Evolutionary conservation across 768 basidiomycete species (phyloP).

Genomic region (Coprinopsis sp.): DNA sequence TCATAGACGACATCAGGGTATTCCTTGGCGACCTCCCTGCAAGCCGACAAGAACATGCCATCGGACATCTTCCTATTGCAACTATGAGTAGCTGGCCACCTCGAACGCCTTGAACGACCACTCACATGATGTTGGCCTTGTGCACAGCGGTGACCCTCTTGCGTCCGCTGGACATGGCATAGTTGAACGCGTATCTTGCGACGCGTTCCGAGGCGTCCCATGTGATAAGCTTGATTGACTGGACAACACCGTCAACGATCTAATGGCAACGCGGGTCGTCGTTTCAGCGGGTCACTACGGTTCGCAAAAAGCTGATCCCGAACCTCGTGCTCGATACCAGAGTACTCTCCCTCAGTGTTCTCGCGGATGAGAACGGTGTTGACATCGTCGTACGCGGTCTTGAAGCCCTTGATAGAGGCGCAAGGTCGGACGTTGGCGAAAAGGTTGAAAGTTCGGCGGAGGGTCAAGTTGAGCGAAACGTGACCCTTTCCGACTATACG

Average conservation of each 20-base stretch:
- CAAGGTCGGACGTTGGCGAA: slow-evolving; percentile 99
- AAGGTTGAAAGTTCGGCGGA: slow-evolving; percentile 95
- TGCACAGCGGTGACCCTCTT: slow-evolving; percentile 97
- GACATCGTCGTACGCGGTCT: slow-evolving; percentile 97
- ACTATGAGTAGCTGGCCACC: slow-evolving; percentile 3
- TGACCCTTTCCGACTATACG: slow-evolving; percentile 92
- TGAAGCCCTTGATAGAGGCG: slow-evolving; percentile 91
- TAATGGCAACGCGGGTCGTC: too few relatives aligned
- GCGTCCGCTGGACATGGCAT: slow-evolving; percentile 83
- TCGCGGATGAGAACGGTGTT: slow-evolving; percentile 98
- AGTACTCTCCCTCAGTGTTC: slow-evolving; percentile 99
- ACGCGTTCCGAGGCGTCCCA: slow-evolving; percentile 99
- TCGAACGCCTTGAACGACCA: slow-evolving; percentile 8
- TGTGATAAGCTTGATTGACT: slow-evolving; percentile 99
- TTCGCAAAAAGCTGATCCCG: slow-evolving; percentile 7
- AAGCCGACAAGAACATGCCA: slow-evolving; percentile 98
- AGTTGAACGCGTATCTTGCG: slow-evolving; percentile 97
- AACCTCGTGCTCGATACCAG: slow-evolving; percentile 99
- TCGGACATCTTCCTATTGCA: slow-evolving; percentile 94
- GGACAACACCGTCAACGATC: slow-evolving; percentile 96
- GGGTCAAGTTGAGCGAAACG: slow-evolving; percentile 94
- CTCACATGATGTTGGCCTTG: slow-evolving; percentile 99
- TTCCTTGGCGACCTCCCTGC: slow-evolving; percentile 92
- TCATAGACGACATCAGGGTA: slow-evolving; percentile 93
- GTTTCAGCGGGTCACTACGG: neutral